Evolutionary conservation across 495 filamentous ascomycete species (phyloP).

Genomic region (Neurospora sp.): DNA sequence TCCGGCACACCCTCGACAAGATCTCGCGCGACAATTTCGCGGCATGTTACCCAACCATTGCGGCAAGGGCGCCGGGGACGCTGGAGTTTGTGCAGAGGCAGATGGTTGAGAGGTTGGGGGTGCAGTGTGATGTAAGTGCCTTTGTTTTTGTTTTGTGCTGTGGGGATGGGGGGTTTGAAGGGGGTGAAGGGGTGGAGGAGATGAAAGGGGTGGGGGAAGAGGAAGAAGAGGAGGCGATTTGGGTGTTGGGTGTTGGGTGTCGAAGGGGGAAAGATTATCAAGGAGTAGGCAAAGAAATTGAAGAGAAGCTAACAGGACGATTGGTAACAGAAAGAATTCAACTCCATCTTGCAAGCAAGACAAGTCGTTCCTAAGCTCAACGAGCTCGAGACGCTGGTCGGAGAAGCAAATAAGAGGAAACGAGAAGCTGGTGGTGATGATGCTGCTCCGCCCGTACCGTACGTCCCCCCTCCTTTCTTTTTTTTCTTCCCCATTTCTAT

Average conservation of each 20-base stretch:
- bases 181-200: background rate
- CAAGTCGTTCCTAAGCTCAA: constrained; percentile 69
- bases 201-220: background rate
- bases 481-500: too few relatives aligned
- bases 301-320: background rate
- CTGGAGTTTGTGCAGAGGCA: constrained; percentile 58
- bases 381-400: constrained; percentile 66
- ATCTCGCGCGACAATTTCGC: constrained; percentile 72
- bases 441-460: constrained; percentile 33
- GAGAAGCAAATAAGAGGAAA: constrained; percentile 53
- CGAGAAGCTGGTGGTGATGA: constrained; percentile 31
- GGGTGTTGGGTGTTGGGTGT: background rate
- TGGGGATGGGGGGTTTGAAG: too few relatives aligned
- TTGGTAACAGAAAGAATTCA: constrained; percentile 54
- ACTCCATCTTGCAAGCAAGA: constrained; percentile 58
- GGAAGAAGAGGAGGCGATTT: background rate
- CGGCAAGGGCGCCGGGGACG: constrained; percentile 54
- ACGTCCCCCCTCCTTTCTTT: constrained; percentile 1
- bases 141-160: too few relatives aligned
- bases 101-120: constrained; percentile 56
- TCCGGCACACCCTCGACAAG: constrained; percentile 60
- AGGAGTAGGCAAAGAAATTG: background rate
- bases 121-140: constrained; percentile 38
- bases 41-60: constrained; percentile 79
- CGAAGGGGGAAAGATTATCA: too few relatives aligned